A percentile compares a stretch with the other conserved stretches of the same genome.
Evolutionary conservation across 352 stramenopile species (phyloP).

Genomic region (Pythium rishiriense): DNA sequence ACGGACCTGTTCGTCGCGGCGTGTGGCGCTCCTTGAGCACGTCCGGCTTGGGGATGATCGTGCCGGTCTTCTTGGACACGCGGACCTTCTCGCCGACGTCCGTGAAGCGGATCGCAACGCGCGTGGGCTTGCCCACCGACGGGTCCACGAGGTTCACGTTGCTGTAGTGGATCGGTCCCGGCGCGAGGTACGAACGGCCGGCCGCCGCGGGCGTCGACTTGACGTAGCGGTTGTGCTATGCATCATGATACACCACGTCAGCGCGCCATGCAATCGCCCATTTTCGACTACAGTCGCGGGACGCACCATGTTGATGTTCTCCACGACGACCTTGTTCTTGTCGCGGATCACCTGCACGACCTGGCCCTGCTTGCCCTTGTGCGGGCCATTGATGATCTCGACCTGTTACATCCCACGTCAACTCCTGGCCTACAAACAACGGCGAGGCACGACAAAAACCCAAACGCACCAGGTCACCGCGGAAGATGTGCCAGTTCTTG

Average conservation of each 20-base stretch:
- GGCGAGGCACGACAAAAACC: too few relatives aligned
- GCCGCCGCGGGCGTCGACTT: constrained; percentile 70
- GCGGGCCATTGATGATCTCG: constrained; percentile 76
- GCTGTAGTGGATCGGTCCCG: constrained; percentile 85
- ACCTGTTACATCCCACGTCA: constrained; percentile 44
- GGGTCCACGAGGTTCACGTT: constrained; percentile 86
- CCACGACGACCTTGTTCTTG: constrained; percentile 76
- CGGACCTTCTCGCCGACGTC: constrained; percentile 94
- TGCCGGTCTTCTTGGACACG: constrained; percentile 94
- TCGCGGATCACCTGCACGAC: constrained; percentile 76
- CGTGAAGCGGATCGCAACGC: constrained; percentile 80
- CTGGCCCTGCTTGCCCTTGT: constrained; percentile 82
- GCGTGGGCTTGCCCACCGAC: constrained; percentile 78
- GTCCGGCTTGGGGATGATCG: constrained; percentile 95
- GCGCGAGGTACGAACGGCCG: constrained; percentile 78
- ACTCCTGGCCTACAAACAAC: too few relatives aligned
- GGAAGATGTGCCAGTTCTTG: constrained; percentile 79
- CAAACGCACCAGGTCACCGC: constrained; percentile 63
- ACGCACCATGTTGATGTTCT: constrained; percentile 87
- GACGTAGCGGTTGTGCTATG: constrained; percentile 75
- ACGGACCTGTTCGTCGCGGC: constrained; percentile 71
- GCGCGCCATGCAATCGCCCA: too few relatives aligned
- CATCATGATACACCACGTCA: not conserved
- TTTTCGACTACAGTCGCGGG: too few relatives aligned
- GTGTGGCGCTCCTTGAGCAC: constrained; percentile 88